These are phyloP conservation scores for Odonthalia washingtoniensis DNA, from an alignment of 31 red algal species.

Conservation along the genomic window DNA sequence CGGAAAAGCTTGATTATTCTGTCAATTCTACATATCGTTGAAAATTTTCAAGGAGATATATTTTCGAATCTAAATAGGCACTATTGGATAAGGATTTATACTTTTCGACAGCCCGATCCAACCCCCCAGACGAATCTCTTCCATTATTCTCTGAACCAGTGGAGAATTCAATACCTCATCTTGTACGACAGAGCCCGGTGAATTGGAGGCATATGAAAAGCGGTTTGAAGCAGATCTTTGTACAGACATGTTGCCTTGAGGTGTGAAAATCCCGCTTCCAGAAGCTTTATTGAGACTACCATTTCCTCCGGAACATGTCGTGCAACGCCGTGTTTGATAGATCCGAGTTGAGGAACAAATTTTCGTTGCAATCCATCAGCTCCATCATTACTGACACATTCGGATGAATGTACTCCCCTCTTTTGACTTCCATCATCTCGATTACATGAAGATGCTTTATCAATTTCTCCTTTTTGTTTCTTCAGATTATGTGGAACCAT, in stretches of 20 bases:
- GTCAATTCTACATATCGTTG: slow-evolving; percentile 98
- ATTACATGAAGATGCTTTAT: background rate
- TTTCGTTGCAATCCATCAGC: no score
- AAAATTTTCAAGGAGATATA: slow-evolving; percentile 71
- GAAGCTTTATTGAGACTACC: no score
- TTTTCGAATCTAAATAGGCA: slow-evolving; percentile 58
- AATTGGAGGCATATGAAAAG: no score
- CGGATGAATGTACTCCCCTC: background rate
- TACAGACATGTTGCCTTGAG: no score
- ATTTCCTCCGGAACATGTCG: no score
- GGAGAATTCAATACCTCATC: slow-evolving; percentile 57
- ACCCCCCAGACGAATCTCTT: slow-evolving; percentile 68
- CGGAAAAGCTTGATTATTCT: slow-evolving; percentile 86
- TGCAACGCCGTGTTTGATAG: no score
- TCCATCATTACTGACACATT: no score
- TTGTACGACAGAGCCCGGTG: background rate
- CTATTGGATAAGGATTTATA: slow-evolving; percentile 72
- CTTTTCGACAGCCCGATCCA: slow-evolving; percentile 67
- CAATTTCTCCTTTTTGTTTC: slow-evolving; percentile 26
- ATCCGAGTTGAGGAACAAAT: no score
- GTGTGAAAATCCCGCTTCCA: no score
- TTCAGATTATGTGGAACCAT: slow-evolving; percentile 73
- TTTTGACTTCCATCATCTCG: no score
- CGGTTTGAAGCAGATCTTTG: no score
- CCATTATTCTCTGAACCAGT: slow-evolving; percentile 75